Evolutionary conservation across 257 asterid genomes (phyloP), one percentile per base, ranked within the genome.

Genomic region (Dorcoceras hygrometricum): DNA sequence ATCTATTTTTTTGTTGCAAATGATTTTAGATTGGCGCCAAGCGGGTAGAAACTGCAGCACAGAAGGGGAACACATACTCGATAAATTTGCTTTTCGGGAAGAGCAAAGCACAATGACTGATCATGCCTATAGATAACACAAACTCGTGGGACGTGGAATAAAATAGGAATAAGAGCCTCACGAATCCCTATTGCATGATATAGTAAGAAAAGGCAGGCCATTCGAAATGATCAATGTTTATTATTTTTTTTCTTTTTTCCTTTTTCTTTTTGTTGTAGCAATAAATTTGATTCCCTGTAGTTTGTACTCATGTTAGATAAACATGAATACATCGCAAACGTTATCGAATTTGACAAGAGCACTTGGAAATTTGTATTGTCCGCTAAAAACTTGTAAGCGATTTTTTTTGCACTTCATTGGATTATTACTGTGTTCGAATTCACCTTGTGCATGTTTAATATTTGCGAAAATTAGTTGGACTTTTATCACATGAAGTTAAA

Each of bases 41-140:
- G 72, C 83, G 97, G 25, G 83, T 92, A 54, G 89, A 82, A 69
- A 93, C 80, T 61, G 97, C 97, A 8, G 89, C 89, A 23, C 77
- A 87, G 78, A 85, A 84, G 65, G 91, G 96, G 72, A 84, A 89
- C 79, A 75, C 94, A 55, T 92, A 92, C 82, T 87, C 98, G 0
- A 8, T 92, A 81, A 59, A 82, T 71, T 82, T 92, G 80, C 95
- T 92, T 54, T 86, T 89, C 24, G 90, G 83, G 62, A 81, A 86
- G 70, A 80, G 77, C 77, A 87, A 87, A 79, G 79, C 69, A 65
- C 50, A 39, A 6, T 39, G 50, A 39, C n/a, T 39, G 50, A 39
- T 3, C 5, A 12, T 12, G 50, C n/a, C n/a, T 39, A 2, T 12
- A 12, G 43, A 1, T 39, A 39, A 10, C 18, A 11, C n/a, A n/a